Evolutionary conservation across 2,329 filamentous ascomycete species (phyloP).

Genomic region (Pseudogymnoascus sp.): DNA sequence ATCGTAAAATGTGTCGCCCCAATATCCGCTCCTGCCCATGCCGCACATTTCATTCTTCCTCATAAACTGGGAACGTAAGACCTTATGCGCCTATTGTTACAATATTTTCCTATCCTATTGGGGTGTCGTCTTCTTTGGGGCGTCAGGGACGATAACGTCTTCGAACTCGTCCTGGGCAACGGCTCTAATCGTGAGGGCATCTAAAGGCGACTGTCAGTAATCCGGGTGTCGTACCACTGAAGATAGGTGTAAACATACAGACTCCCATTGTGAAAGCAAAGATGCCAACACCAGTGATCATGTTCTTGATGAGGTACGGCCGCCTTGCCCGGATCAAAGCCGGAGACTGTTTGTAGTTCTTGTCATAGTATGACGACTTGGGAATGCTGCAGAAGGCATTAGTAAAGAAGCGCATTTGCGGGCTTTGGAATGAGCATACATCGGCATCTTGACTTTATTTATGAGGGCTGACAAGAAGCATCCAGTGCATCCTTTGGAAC

Average conservation of each 20-base stretch:
- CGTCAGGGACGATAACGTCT: conserved; percentile 81
- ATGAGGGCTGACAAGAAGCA: not conserved
- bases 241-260: conserved; percentile 55
- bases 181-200: conserved; percentile 67
- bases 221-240: not conserved
- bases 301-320: conserved; percentile 88
- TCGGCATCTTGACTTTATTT: conserved; percentile 11
- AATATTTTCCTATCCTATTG: conserved; percentile 4
- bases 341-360: conserved; percentile 74
- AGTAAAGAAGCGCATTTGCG: conserved; percentile 10
- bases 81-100: conserved; percentile 1
- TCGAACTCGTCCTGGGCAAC: conserved; percentile 96
- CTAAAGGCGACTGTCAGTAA: conserved; percentile 35
- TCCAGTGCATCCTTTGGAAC: not conserved
- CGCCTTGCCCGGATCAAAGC: conserved; percentile 86
- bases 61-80: not conserved
- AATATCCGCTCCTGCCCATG: not conserved
- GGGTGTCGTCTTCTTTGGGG: conserved; percentile 20
- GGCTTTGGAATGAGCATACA: conserved; percentile 6
- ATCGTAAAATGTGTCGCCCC: not conserved
- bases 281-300: conserved; percentile 69
- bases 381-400: conserved; percentile 43
- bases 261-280: conserved; percentile 71
- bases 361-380: conserved; percentile 84
- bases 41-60: not conserved